Conservation (phyloP, 2,329 filamentous ascomycete genomes). For the Paraphoma sp. region DNA sequence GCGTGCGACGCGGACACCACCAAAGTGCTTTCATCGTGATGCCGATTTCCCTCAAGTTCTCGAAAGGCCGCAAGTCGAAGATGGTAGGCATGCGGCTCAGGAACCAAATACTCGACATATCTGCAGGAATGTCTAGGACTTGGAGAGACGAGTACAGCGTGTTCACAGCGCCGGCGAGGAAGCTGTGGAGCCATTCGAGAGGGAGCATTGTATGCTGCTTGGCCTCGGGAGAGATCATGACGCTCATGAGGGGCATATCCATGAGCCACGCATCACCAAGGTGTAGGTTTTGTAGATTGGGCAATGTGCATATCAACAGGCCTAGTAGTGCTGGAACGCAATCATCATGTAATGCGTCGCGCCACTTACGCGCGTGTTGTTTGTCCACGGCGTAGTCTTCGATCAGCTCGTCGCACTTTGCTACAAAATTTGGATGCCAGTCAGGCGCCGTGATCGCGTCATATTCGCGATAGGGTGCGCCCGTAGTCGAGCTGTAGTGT, state of each 20-base stretch:
- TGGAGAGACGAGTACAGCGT: slow-evolving; percentile 1
- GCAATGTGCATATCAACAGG: slow-evolving; percentile 11
- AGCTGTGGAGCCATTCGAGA: background rate
- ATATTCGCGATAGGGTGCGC: background rate
- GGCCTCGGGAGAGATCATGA: background rate
- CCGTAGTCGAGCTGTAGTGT: background rate
- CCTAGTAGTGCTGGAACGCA: slow-evolving; percentile 14
- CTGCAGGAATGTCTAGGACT: slow-evolving; percentile 15
- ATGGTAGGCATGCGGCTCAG: background rate
- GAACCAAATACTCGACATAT: slow-evolving; percentile 10
- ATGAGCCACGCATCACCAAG: slow-evolving; percentile 19
- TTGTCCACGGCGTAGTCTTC: background rate
- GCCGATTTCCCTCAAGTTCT: slow-evolving; percentile 11
- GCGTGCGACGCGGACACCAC: background rate
- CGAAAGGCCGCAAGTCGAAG: slow-evolving; percentile 17
- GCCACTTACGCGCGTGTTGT: slow-evolving; percentile 3
- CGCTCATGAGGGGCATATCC: slow-evolving; percentile 20
- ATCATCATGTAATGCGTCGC: slow-evolving; percentile 4
- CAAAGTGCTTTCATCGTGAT: slow-evolving; percentile 18
- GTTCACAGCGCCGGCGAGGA: background rate
- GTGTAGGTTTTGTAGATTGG: slow-evolving; percentile 15
- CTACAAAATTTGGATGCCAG: background rate
- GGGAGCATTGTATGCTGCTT: no score
- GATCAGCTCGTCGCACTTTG: slow-evolving; percentile 5
- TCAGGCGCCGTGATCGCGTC: background rate